Evolutionary conservation across 345 rosid genomes (phyloP), one percentile per base, ranked within the genome.

Genomic region (Pistacia integerrima): DNA sequence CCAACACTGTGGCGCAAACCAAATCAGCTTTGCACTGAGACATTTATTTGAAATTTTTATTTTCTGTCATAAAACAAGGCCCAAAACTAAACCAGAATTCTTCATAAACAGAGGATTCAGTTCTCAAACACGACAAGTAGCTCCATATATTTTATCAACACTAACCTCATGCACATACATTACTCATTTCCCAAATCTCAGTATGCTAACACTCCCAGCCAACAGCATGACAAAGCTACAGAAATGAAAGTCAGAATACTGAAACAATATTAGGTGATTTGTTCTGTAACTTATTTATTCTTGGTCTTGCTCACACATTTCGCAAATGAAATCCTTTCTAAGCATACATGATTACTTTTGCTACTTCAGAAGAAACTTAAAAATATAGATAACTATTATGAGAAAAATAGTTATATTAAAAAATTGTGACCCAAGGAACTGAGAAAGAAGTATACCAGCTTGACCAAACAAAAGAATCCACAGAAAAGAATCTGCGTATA

Each of bases 381-480:
- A 16, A 54, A 20, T 7, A 11, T 11, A 0, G 7, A 64, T 28
- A 70, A 74, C 36, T 72, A 11, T 38, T 38, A 11, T 38, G 35
- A 70, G 25, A 72, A 51, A 64, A 30, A 54, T 57, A 28, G 35
- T 28, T 8, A 28, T 28, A 9, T 11, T 46, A 61, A 44, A 48
- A 48, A 60, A 11, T 22, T 18, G 28, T 7, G 12, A 73, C 30
- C n/a, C 7, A 4, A 14, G 9, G 74, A 72, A 25, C 48, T 10
- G 36, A 35, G 35, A 62, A 22, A 41, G 65, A 68, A 48, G 48
- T 52, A 4, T 79, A 90, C 94, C 93, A 44, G 92, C 91, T 81
- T 83, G 94, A 72, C 84, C 89, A 44, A 85, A 82, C 8, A 90
- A 8, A 64, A 89, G 36, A 48, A 80, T 82, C 93, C 89, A 89